These are phyloP conservation scores for Pleurotus giganteus DNA, from an alignment of 768 basidiomycete genomes.

Conservation along the genomic window DNA sequence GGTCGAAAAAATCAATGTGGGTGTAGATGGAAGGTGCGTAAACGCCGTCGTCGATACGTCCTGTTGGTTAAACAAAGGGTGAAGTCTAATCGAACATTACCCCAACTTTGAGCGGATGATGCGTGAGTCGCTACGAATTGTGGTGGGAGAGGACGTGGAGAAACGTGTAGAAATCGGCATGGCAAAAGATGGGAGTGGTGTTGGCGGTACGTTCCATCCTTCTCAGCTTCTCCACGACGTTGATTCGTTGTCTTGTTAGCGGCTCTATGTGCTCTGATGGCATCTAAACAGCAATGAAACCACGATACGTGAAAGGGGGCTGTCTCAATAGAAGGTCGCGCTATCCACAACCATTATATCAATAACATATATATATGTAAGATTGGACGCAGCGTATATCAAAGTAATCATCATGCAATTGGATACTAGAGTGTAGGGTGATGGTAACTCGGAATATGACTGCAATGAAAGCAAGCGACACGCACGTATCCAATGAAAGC, in stretches of 20 bases:
- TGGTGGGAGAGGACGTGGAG: conserved; percentile 84
- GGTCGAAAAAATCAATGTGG: conserved; percentile 66
- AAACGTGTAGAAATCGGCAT: conserved; percentile 80
- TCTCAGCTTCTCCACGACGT: conserved; percentile 6
- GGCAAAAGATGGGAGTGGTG: conserved; percentile 97
- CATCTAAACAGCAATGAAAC: neutral
- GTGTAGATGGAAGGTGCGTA: conserved; percentile 95
- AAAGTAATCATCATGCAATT: neutral
- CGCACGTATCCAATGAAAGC: neutral
- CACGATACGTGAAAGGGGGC: neutral
- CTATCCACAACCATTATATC: neutral
- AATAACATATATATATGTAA: conserved; percentile 11
- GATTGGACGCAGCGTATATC: conserved; percentile 3
- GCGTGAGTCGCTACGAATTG: conserved; percentile 65
- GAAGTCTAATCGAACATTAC: conserved; percentile 87
- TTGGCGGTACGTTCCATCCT: conserved; percentile 72
- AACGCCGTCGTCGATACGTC: conserved; percentile 13
- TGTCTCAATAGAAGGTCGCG: neutral
- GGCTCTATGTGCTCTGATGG: conserved; percentile 73
- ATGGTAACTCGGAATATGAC: neutral
- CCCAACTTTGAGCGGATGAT: conserved; percentile 79
- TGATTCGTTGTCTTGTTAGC: conserved; percentile 41
- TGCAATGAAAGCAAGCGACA: neutral
- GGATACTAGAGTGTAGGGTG: neutral
- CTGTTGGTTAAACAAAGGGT: conserved; percentile 1